These are phyloP conservation scores for Pseudocercospora crystallina DNA, from an alignment of 2,329 filamentous ascomycete genomes.

Conservation along the genomic window DNA sequence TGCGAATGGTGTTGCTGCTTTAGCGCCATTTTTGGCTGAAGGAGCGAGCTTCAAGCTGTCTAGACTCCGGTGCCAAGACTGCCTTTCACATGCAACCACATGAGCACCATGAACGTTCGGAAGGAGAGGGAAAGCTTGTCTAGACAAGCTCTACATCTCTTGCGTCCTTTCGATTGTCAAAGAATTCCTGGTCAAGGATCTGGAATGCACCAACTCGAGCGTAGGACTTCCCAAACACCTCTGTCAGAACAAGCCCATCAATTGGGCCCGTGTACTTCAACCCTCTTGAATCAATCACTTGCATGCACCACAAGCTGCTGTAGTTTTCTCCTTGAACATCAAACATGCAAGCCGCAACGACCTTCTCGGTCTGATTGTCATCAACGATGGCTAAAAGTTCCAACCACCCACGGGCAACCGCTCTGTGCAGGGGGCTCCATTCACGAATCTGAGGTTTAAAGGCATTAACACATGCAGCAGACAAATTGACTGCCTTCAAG, in stretches of 20 bases:
- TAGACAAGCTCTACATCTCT: not conserved
- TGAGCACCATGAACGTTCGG: no score
- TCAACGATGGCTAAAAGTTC: not conserved
- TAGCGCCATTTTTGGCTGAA: not conserved
- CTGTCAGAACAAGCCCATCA: not conserved
- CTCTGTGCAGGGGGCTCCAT: not conserved
- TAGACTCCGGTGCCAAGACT: not conserved
- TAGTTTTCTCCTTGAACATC: not conserved
- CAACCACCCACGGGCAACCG: not conserved
- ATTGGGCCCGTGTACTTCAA: not conserved
- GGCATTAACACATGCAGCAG: not conserved
- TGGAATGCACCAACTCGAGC: not conserved
- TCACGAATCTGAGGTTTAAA: not conserved
- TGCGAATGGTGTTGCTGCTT: no score
- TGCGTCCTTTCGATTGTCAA: not conserved
- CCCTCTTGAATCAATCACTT: not conserved
- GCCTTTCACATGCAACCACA: slow-evolving; percentile 19
- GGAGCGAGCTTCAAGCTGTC: not conserved
- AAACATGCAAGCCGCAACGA: not conserved
- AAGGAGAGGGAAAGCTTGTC: no score
- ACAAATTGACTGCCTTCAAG: not conserved
- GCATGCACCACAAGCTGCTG: not conserved
- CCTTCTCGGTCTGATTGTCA: no score
- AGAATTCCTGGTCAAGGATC: not conserved
- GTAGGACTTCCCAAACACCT: not conserved